Evolutionary conservation across 2,329 filamentous ascomycete genomes (phyloP).

Genomic region (Aspergillus ochraceus): DNA sequence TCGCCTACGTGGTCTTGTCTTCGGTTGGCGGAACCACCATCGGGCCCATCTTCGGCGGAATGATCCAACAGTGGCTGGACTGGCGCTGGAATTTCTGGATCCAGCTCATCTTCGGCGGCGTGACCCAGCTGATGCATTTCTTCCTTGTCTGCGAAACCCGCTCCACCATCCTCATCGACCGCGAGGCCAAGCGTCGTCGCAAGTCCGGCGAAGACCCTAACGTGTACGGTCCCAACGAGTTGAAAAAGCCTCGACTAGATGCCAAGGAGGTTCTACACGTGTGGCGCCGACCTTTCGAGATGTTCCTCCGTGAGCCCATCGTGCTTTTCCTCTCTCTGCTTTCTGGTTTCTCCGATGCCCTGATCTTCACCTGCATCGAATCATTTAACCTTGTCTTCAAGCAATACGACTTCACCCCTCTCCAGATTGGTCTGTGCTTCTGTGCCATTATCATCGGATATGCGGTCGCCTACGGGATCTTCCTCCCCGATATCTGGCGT

Average conservation of each 20-base stretch:
- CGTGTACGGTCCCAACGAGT: conserved; percentile 65
- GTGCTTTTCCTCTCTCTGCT: conserved; percentile 69
- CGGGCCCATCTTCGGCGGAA: conserved; percentile 55
- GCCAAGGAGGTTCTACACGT: conserved; percentile 39
- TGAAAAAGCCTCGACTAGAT: conserved; percentile 50
- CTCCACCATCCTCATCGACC: conserved; percentile 57
- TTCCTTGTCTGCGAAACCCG: conserved; percentile 64
- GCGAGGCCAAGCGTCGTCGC: conserved; percentile 57
- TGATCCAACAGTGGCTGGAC: conserved; percentile 54
- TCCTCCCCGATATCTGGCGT: conserved; percentile 52
- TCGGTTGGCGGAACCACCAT: conserved; percentile 73
- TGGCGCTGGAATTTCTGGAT: conserved; percentile 66
- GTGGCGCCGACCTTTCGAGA: conserved; percentile 67
- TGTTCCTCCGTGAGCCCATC: conserved; percentile 74
- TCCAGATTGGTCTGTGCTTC: conserved; percentile 24
- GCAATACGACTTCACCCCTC: conserved; percentile 23
- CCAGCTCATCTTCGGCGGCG: conserved; percentile 57
- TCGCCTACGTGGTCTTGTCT: conserved; percentile 74
- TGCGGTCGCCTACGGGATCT: conserved; percentile 54
- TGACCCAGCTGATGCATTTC: conserved; percentile 53
- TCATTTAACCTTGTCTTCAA: conserved; percentile 62
- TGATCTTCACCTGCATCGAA: conserved; percentile 78
- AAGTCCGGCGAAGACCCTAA: conserved; percentile 55
- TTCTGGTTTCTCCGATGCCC: conserved; percentile 70
- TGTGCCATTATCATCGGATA: conserved; percentile 53